Percentiles rank a stretch among this genome's conserved stretches.
These are phyloP conservation scores for Zychaea mexicana DNA, from an alignment of 371 early-diverging fungal genomes.

Conservation along the genomic window DNA sequence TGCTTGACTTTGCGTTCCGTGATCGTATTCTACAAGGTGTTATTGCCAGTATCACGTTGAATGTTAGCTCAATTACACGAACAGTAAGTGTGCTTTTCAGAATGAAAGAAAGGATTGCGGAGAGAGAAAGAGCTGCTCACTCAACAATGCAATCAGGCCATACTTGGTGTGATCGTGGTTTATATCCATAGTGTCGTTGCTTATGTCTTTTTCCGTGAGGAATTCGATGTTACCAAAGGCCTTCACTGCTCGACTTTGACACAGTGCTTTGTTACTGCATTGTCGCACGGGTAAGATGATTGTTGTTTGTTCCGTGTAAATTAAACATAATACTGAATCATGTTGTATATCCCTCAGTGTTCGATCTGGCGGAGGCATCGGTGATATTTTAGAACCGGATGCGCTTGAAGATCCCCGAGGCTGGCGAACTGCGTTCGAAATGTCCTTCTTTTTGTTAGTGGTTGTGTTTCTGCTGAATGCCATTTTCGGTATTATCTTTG, in stretches of 20 bases:
- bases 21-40: conserved; percentile 64
- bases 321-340: neutral
- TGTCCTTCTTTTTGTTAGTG: conserved; percentile 59
- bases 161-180: conserved; percentile 54
- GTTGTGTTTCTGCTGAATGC: conserved; percentile 61
- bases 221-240: conserved; percentile 49
- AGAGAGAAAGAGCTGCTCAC: neutral
- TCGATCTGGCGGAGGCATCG: conserved; percentile 58
- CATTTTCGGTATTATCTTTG: conserved; percentile 66
- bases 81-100: too few species aligned
- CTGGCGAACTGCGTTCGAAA: conserved; percentile 55
- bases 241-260: conserved; percentile 51
- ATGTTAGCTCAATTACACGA: conserved; percentile 52
- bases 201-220: conserved; percentile 51
- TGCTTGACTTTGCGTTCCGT: conserved; percentile 62
- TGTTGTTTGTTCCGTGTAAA: too few species aligned
- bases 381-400: conserved; percentile 52
- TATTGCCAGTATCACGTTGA: conserved; percentile 57
- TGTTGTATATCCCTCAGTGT: conserved; percentile 23
- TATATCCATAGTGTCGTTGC: conserved; percentile 58
- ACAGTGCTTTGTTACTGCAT: conserved; percentile 52
- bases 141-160: conserved; percentile 19
- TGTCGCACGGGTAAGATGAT: conserved; percentile 49
- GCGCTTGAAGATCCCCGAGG: conserved; percentile 34
- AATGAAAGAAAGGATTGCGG: too few species aligned